Conservation (phyloP, 23 red algal genomes). For the Pyropia yezoensis region DNA sequence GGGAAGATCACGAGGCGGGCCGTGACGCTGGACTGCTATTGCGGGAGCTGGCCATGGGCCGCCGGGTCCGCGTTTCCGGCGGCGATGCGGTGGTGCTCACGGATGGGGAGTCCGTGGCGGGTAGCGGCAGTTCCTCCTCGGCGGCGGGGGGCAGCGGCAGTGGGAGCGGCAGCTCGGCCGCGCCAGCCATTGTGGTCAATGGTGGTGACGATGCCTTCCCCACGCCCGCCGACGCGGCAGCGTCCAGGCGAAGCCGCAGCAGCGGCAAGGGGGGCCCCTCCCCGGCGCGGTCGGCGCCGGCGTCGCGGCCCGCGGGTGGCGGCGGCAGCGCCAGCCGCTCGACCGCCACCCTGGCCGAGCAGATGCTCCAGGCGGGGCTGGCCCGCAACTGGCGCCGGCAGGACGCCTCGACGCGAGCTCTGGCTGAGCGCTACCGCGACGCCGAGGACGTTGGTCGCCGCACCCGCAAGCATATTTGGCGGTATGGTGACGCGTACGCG, state of each 20-base stretch:
- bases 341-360: constrained; percentile 20
- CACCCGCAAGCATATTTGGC: constrained; percentile 48
- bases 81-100: constrained; percentile 10
- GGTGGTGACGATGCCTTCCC: neutral
- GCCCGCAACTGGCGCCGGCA: constrained; percentile 55
- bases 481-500: constrained; percentile 77
- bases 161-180: neutral
- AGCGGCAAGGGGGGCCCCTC: constrained; percentile 3
- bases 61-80: constrained; percentile 5
- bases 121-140: constrained; percentile 16
- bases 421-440: constrained; percentile 36
- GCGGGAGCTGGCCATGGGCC: constrained; percentile 46
- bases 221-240: constrained; percentile 1
- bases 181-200: neutral
- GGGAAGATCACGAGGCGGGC: constrained; percentile 39
- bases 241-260: neutral
- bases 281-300: constrained; percentile 1
- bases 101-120: constrained; percentile 16
- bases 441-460: constrained; percentile 56
- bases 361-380: constrained; percentile 50
- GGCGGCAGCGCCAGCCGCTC: neutral
- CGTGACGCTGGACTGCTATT: constrained; percentile 43
- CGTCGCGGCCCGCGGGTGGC: neutral
- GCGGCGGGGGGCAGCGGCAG: neutral
- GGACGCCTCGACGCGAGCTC: constrained; percentile 32